These are phyloP conservation scores for Metroxylon sagu DNA, from an alignment of 176 grass and related monocot species.

Conservation along the genomic window DNA sequence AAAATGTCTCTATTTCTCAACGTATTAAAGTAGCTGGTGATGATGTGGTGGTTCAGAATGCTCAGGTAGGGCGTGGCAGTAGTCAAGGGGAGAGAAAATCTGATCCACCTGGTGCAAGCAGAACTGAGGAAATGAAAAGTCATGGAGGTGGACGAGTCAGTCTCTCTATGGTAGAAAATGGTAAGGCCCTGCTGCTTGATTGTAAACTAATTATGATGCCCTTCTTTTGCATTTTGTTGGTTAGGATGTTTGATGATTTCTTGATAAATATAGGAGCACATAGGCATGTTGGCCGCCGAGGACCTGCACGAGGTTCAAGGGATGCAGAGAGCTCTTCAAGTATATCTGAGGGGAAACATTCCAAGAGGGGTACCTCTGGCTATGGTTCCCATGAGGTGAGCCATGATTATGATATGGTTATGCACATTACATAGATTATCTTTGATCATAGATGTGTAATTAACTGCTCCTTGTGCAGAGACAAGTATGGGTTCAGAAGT, in stretches of 20 bases:
- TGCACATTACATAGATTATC: no score
- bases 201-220: background rate
- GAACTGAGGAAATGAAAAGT: conserved; percentile 41
- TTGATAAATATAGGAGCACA: conserved; percentile 45
- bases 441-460: no score
- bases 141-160: conserved; percentile 43
- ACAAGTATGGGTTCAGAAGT: conserved; percentile 99
- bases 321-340: conserved; percentile 55
- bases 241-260: background rate
- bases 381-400: conserved; percentile 86
- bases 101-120: conserved; percentile 18
- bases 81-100: conserved; percentile 67
- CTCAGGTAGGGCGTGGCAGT: background rate
- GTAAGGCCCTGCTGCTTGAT: conserved; percentile 24
- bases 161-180: conserved; percentile 53
- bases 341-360: conserved; percentile 66
- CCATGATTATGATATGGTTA: background rate
- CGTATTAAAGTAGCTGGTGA: conserved; percentile 22
- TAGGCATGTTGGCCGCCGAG: conserved; percentile 62
- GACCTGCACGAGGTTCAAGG: conserved; percentile 48
- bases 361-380: conserved; percentile 51
- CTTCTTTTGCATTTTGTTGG: conserved; percentile 2
- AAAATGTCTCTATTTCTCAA: conserved; percentile 34
- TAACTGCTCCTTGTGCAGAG: conserved; percentile 36
- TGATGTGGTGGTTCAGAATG: background rate